Evolutionary conservation across 495 filamentous ascomycete genomes (phyloP).

Genomic region (Hyaloscypha bicolor): DNA sequence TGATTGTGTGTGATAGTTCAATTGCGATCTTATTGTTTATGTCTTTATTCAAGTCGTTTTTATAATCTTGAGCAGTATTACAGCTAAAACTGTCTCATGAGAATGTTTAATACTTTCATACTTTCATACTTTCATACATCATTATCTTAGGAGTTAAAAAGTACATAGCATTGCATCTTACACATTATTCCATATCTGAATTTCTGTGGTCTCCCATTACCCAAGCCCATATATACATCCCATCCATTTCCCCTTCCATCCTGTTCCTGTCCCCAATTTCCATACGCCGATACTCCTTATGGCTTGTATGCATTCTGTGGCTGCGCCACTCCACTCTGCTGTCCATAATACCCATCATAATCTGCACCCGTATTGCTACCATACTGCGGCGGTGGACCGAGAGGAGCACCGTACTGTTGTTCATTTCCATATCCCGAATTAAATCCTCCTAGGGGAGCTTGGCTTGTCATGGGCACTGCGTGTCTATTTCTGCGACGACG

Average conservation of each 20-base stretch:
- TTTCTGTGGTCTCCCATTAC: background rate
- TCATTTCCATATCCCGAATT: conserved; percentile 4
- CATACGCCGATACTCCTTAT: background rate
- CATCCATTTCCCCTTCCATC: background rate
- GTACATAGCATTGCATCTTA: background rate
- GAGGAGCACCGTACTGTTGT: conserved; percentile 8
- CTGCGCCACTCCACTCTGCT: conserved; percentile 23
- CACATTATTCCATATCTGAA: background rate
- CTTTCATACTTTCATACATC: too few relatives aligned
- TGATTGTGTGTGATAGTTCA: too few relatives aligned
- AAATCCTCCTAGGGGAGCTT: background rate
- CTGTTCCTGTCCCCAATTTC: background rate
- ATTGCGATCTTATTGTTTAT: too few relatives aligned
- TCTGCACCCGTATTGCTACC: background rate
- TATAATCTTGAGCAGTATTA: too few relatives aligned
- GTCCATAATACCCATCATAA: conserved; percentile 17
- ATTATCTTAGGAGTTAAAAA: background rate
- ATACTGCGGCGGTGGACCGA: conserved; percentile 7
- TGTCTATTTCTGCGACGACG: conserved; percentile 12
- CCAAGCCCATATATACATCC: background rate
- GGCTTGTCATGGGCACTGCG: conserved; percentile 9
- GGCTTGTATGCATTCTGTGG: conserved; percentile 19
- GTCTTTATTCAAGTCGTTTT: too few relatives aligned
- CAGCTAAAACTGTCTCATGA: too few relatives aligned
- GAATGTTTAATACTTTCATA: too few relatives aligned